Conservation (phyloP, 352 stramenopile species). For the Chrysophaeum taylorii region DNA sequence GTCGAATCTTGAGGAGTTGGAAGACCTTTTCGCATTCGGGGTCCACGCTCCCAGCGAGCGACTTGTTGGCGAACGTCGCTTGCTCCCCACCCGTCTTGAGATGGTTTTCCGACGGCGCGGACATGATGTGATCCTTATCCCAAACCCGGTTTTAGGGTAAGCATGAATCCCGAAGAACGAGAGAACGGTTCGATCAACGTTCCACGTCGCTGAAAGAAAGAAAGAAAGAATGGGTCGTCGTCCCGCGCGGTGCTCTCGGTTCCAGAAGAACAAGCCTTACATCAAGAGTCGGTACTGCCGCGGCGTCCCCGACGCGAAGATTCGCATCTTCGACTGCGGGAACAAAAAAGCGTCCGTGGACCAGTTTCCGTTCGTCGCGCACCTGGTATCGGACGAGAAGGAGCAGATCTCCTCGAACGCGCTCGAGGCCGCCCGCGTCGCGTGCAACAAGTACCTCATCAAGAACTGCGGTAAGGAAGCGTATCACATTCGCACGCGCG, state of each 20-base stretch:
- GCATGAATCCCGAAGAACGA: too few species aligned
- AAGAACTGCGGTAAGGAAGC: slow-evolving; percentile 96
- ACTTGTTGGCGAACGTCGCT: neutral
- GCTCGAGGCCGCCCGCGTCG: slow-evolving; percentile 94
- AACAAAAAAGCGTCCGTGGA: slow-evolving; percentile 96
- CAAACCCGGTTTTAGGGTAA: too few species aligned
- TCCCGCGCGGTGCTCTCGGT: slow-evolving; percentile 98
- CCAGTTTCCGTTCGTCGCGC: slow-evolving; percentile 94
- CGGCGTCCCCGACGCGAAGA: slow-evolving; percentile 94
- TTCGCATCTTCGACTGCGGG: slow-evolving; percentile 98
- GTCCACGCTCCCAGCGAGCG: neutral
- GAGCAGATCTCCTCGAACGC: slow-evolving; percentile 90
- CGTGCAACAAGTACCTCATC: slow-evolving; percentile 96
- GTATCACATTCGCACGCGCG: slow-evolving; percentile 97
- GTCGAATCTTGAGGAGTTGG: slow-evolving; percentile 71
- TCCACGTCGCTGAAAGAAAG: too few species aligned
- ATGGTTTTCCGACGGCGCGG: too few species aligned
- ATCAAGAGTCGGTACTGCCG: slow-evolving; percentile 99
- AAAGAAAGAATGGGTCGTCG: slow-evolving; percentile 56
- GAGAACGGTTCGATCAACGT: too few species aligned
- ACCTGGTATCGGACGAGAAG: slow-evolving; percentile 83
- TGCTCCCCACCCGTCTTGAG: slow-evolving; percentile 9
- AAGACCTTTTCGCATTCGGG: slow-evolving; percentile 51
- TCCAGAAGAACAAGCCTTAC: slow-evolving; percentile 99
- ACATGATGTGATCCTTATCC: too few species aligned